Evolutionary conservation across 2,329 filamentous ascomycete species (phyloP), one percentile per base, ranked within the genome.

Genomic region (Microsporum canis): DNA sequence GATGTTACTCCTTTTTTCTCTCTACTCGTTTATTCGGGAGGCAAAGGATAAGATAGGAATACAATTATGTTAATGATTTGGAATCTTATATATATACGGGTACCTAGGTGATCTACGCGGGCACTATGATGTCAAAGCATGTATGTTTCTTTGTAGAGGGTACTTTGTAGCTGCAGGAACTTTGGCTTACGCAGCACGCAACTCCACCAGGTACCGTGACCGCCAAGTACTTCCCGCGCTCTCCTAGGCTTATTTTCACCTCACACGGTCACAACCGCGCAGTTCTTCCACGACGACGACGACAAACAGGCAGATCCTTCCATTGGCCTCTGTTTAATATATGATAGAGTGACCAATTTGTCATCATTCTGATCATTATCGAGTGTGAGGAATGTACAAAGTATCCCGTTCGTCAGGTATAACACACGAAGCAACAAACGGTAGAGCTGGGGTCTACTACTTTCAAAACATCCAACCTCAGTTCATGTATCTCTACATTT

Each of bases 211-310:
- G 51, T 55, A 55, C 51, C 51, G 51, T 55, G 51, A 59, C 57
- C 57, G 57, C 57, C 57, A 59, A 59, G 57, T 59, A 59, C 57
- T 31, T 41, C n/a, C 31, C 8, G 29, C 38, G 29, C 51, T 31
- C 51, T n/a, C 17, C 17, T 23, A 51, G 45, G 23, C 27, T 45
- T 34, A 55, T 55, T 55, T 55, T 31, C 51, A 55, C 51, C 33
- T 55, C 51, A 55, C 51, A n/a, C 14, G 23, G 17, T 43, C 4
- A n/a, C n/a, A 43, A n/a, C 14, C 17, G 7, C 7, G 39, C 39
- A n/a, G 39, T n/a, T 43, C 14, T 14, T n/a, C 39, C n/a, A 6
- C 4, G 5, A 43, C 39, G 17, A n/a, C 49, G 49, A 53, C 49
- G 29, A 27, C 29, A 5, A 31, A 8, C 31, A 33, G 27, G 27